Evolutionary conservation across 371 early-diverging fungal genomes (phyloP), one percentile per base, ranked within the genome.

Genomic region (Lichtheimia ornata): DNA sequence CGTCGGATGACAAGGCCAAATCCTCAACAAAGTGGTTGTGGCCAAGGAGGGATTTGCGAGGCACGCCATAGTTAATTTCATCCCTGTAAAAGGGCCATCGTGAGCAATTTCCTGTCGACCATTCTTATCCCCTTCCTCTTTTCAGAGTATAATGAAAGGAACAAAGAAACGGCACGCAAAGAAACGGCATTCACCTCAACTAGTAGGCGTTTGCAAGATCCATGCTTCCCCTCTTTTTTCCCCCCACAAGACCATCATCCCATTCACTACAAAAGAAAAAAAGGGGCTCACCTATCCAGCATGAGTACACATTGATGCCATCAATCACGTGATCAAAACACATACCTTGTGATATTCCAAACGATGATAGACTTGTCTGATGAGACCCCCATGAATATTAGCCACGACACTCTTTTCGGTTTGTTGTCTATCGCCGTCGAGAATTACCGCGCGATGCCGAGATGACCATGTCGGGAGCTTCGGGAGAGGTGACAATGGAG

Each of bases 1-100:
- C 99, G 76, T 98, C 97, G 54, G 95, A 94, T 68, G 96, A 95
- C 84, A 98, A 89, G 72, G 89, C 96, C 70, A 98, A 85, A 80
- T 98, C 98, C 77, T 93, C 86, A 65, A 98, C 92, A 74, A 97
- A 96, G 93, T 95, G 94, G 89, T 96, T 97, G 92, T 98, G 99
- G 75, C 98, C 94, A 43, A 84, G 78, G 60, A 97, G 91, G 69
- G 95, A 83, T 72, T 90, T 90, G 72, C 89, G 90, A 75, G 97
- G 91, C 59, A 89, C 77, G 76, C 95, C 99, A 82, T 94, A 98
- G 88, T 84, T 88, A 73, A 83, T 73, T 75, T 93, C 95, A 79
- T 94, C 95, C 76, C 94, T 77, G 63, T 22, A 57, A 25, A 41
- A 58, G 58, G 63, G 63, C 63, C 50, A 63, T 63, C 63, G 63